phyloP scores from a whole-genome alignment of 2,329 filamentous ascomycete species.

The Hypoxylon sp. region DNA sequence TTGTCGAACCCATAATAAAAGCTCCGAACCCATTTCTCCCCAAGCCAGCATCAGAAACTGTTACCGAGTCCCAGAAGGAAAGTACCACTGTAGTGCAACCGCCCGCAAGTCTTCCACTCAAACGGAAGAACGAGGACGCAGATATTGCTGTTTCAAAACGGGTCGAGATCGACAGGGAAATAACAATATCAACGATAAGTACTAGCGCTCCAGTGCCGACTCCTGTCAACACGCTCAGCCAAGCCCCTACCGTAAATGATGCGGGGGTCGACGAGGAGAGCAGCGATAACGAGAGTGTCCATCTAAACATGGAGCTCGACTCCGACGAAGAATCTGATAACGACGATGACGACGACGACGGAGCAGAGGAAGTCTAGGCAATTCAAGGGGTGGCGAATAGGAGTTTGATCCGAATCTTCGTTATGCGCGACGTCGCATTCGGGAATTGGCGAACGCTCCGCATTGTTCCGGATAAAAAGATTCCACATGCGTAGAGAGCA shows the following conservation, averaged over 20 bases:
- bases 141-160: conserved; percentile 58
- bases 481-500: conserved; percentile 21
- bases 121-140: conserved; percentile 61
- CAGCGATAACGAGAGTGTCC: conserved; percentile 67
- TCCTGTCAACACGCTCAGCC: conserved; percentile 25
- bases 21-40: conserved; percentile 49
- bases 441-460: conserved; percentile 31
- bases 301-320: conserved; percentile 73
- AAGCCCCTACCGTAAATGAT: conserved; percentile 4
- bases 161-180: conserved; percentile 54
- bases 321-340: conserved; percentile 55
- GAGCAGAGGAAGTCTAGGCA: conserved; percentile 19
- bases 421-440: conserved; percentile 33
- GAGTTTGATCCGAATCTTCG: conserved; percentile 26
- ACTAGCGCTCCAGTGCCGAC: conserved; percentile 29
- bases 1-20: conserved; percentile 32
- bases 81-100: conserved; percentile 28
- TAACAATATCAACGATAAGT: conserved; percentile 5
- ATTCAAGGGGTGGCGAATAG: conserved; percentile 26
- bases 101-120: conserved; percentile 52
- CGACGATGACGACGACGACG: conserved; percentile 51
- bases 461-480: conserved; percentile 41
- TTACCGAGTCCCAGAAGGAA: conserved; percentile 45
- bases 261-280: conserved; percentile 59
- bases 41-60: conserved; percentile 44